Evolutionary conservation across 306 rosid genomes (phyloP).

Genomic region (Inga oerstediana): DNA sequence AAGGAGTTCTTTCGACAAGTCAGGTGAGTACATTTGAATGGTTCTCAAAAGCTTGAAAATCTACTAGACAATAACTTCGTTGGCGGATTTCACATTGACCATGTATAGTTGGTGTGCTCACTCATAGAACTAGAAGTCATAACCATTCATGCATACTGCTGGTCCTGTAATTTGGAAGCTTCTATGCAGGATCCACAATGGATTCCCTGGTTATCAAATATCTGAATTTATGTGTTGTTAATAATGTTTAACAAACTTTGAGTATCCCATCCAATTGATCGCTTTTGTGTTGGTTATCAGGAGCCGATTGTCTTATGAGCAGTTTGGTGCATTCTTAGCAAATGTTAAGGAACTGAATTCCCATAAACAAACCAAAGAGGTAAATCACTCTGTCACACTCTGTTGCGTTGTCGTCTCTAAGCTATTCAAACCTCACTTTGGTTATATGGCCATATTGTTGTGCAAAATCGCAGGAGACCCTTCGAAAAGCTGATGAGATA

Average conservation of each 20-base stretch:
- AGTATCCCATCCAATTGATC: not conserved
- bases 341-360: conserved; percentile 94
- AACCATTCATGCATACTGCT: not conserved
- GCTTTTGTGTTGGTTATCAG: conserved; percentile 44
- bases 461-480: conserved; percentile 69
- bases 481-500: conserved; percentile 87
- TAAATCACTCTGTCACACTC: conserved; percentile 20
- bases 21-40: conserved; percentile 55
- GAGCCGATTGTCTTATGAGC: conserved; percentile 94
- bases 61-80: not conserved
- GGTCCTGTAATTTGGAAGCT: not conserved
- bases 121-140: not conserved
- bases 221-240: conserved; percentile 4
- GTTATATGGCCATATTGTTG: not conserved
- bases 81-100: not conserved
- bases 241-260: not conserved
- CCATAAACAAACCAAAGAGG: conserved; percentile 92
- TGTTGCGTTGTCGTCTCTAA: not conserved
- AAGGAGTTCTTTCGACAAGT: conserved; percentile 98
- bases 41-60: not conserved
- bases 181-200: not conserved
- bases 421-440: not conserved
- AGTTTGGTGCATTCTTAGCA: conserved; percentile 90
- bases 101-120: not conserved
- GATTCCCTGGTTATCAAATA: not conserved